These are phyloP conservation scores for Rubroboletus pulcherrimus DNA, from an alignment of 768 basidiomycete species.

Conservation along the genomic window DNA sequence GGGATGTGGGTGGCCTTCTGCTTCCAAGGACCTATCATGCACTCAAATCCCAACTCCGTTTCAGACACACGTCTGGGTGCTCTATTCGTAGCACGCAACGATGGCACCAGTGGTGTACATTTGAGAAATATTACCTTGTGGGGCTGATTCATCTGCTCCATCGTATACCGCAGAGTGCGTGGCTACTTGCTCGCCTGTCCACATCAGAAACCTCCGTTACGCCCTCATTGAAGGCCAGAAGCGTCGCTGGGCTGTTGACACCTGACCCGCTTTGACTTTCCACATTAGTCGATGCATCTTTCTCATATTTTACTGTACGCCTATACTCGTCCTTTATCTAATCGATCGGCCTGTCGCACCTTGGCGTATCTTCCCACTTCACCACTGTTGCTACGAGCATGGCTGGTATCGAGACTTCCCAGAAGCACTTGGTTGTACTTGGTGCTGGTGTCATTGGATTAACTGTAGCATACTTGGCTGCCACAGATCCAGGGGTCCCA, in stretches of 20 bases:
- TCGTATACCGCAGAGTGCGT: background rate
- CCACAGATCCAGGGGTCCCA: slow-evolving; percentile 17
- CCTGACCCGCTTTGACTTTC: background rate
- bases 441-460: slow-evolving; percentile 41
- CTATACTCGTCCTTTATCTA: background rate
- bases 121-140: slow-evolving; percentile 39
- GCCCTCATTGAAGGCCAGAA: background rate
- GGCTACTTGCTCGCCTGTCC: background rate
- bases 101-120: slow-evolving; percentile 31
- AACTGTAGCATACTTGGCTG: slow-evolving; percentile 33
- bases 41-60: background rate
- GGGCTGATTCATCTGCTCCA: slow-evolving; percentile 28
- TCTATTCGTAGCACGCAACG: slow-evolving; percentile 36
- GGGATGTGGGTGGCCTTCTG: slow-evolving; percentile 26
- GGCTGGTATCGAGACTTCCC: slow-evolving; percentile 6
- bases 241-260: background rate
- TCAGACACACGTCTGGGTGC: slow-evolving; percentile 41
- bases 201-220: background rate
- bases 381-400: slow-evolving; percentile 3
- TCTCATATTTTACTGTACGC: background rate
- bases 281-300: background rate
- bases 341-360: background rate
- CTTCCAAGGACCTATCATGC: background rate
- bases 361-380: background rate
- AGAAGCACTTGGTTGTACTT: slow-evolving; percentile 29